Evolutionary conservation across 371 early-diverging fungal genomes (phyloP), one percentile per base, ranked within the genome.

Genomic region (Lichtheimia ramosa): DNA sequence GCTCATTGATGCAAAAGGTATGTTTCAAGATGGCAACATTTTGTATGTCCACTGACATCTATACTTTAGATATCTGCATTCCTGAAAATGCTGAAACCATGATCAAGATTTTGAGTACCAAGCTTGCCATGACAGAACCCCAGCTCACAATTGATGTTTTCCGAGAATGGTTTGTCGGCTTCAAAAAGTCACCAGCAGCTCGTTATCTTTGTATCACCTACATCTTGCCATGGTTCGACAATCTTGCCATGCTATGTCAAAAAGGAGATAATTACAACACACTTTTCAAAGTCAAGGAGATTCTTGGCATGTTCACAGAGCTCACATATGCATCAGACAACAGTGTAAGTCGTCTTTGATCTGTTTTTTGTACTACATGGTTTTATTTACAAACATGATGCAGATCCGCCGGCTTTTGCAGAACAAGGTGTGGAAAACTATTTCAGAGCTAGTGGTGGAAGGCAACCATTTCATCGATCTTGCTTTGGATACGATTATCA

Each of bases 131-230:
- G 24, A 81, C 86, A 0, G 90, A 91, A 51, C 88, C 86, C 0
- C 79, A 88, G 14, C 77, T 95, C 58, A 95, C 97, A 0, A 67
- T 93, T 13, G 96, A 94, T 68, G 88, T 96, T 65, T 69, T 95
- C 52, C 83, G 81, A 21, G 96, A 96, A 73, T 89, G 89, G 58
- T 81, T 90, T 60, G 75, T 89, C 56, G 93, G 94, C 0, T 91
- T 93, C 64, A 78, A 84, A 24, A 88, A 87, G 68, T 87, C 91
- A 0, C 83, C 81, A 34, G 82, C 81, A 15, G 60, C 79, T 21
- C 89, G 90, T 60, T 89, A 89, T 46, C 81, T 89, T 48, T 90
- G 90, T 49, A 75, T 96, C 42, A 85, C 92, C 63, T 95, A 93
- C 68, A 87, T 95, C 74, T 82, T 85, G 5, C 95, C 96, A 0